These are phyloP conservation scores for Huntiella decipiens DNA, from an alignment of 2,329 filamentous ascomycete species.

Conservation along the genomic window DNA sequence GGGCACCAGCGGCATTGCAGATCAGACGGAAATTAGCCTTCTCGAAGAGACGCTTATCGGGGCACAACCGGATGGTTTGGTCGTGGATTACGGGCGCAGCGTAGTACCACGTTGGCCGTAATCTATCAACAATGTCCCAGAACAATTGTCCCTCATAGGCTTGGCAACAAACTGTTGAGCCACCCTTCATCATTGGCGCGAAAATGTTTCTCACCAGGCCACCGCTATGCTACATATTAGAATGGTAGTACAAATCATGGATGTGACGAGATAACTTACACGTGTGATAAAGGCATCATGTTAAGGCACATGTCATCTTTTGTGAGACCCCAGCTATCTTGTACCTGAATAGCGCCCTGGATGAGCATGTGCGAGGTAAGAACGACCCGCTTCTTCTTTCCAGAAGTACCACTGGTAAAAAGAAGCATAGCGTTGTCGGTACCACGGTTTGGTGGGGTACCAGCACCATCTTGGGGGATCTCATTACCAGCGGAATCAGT, in stretches of 20 bases:
- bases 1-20: constrained; percentile 35
- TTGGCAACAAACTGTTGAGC: constrained; percentile 33
- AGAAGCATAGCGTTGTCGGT: constrained; percentile 32
- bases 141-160: constrained; percentile 36
- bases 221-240: constrained; percentile 18
- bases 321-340: constrained; percentile 32
- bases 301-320: constrained; percentile 32
- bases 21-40: constrained; percentile 30
- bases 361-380: constrained; percentile 31
- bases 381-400: constrained; percentile 39
- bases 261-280: constrained; percentile 20
- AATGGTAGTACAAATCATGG: not conserved
- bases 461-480: constrained; percentile 9
- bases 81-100: constrained; percentile 39
- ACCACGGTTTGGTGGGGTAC: constrained; percentile 20
- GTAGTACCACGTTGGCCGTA: constrained; percentile 36
- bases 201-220: constrained; percentile 36
- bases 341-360: constrained; percentile 30
- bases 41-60: constrained; percentile 20
- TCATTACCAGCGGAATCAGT: constrained; percentile 5
- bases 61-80: constrained; percentile 29
- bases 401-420: constrained; percentile 38
- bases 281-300: constrained; percentile 40
- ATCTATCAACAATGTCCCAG: constrained; percentile 32
- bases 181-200: constrained; percentile 33